phyloP scores from a whole-genome alignment of 2,329 filamentous ascomycete genomes.

The Lizonia empirigonia region DNA sequence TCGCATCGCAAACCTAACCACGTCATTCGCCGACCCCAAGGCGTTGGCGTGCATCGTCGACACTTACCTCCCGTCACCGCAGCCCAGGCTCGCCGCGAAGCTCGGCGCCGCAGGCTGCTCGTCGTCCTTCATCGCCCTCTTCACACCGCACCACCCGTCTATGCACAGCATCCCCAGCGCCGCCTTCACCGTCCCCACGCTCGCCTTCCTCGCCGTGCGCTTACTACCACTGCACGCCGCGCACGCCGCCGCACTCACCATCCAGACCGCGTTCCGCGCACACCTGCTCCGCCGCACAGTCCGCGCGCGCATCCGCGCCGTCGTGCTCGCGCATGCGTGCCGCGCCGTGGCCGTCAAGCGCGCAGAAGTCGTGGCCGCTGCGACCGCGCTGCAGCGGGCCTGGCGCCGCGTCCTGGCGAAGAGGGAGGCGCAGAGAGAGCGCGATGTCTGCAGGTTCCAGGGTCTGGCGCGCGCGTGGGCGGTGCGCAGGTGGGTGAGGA shows the following conservation, averaged over 20 bases:
- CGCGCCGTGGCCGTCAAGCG: slow-evolving; percentile 54
- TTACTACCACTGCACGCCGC: slow-evolving; percentile 58
- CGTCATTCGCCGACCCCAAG: slow-evolving; percentile 61
- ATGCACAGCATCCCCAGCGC: slow-evolving; percentile 55
- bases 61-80: slow-evolving; percentile 55
- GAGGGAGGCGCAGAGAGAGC: slow-evolving; percentile 45
- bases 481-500: slow-evolving; percentile 40
- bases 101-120: slow-evolving; percentile 52
- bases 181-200: slow-evolving; percentile 61
- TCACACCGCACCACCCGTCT: slow-evolving; percentile 36
- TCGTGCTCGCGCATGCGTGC: slow-evolving; percentile 55
- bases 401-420: slow-evolving; percentile 50
- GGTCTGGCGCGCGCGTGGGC: slow-evolving; percentile 51
- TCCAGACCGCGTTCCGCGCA: slow-evolving; percentile 60
- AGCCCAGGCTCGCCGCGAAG: slow-evolving; percentile 41
- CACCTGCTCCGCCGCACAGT: slow-evolving; percentile 37
- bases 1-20: slow-evolving; percentile 61
- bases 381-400: slow-evolving; percentile 52
- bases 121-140: slow-evolving; percentile 53
- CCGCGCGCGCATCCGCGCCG: slow-evolving; percentile 44
- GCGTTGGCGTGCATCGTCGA: slow-evolving; percentile 63
- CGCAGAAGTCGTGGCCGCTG: slow-evolving; percentile 50
- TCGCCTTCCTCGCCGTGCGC: slow-evolving; percentile 65
- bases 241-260: slow-evolving; percentile 57
- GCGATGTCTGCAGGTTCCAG: slow-evolving; percentile 51